Evolutionary conservation across 2,329 filamentous ascomycete genomes (phyloP), one percentile per base, ranked within the genome.

Genomic region (Trichoderma pleuroti): DNA sequence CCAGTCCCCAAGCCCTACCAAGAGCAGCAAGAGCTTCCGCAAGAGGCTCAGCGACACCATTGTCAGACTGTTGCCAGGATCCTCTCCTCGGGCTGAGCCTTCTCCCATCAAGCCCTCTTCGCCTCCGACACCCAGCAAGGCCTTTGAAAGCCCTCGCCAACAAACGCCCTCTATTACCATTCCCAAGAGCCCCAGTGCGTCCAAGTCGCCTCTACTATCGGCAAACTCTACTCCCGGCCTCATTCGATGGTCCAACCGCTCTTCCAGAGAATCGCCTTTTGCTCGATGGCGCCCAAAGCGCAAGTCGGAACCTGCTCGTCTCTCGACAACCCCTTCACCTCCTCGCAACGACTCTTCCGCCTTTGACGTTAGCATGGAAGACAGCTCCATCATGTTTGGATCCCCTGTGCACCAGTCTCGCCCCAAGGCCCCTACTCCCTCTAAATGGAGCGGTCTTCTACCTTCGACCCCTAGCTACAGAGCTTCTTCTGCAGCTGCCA

Each of bases 41-140:
- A 74, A 72, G 36, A 78, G 76, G 28, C 68, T 81, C 62, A 76
- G 74, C n/a, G 75, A 77, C 39, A 75, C 74, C 3, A 74, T 80
- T 28, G 72, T 80, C 70, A 76, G 75, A 69, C 74, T 81, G 54
- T 28, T 74, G n/a, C 79, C 79, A 16, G 72, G 71, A 9, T 42
- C 73, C 5, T 74, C 71, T 49, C 75, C 75, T 64, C 75, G 72
- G 69, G 72, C 69, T 8, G 71, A 74, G 64, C 74, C 77, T 7
- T 80, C 79, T 36, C 79, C 79, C 11, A 76, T 68, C 56, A 80
- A 80, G 73, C 76, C 77, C 4, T 74, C 74, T 21, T 69, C 73
- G 1, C 77, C 77, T 3, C 76, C 78, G 10, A 76, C 79, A 2
- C 76, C 76, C 5, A 68, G 77, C 7, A 73, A 70, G 30, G 73